phyloP scores from a whole-genome alignment of 2,329 filamentous ascomycete genomes.

The Tolypocladium capitatum region DNA sequence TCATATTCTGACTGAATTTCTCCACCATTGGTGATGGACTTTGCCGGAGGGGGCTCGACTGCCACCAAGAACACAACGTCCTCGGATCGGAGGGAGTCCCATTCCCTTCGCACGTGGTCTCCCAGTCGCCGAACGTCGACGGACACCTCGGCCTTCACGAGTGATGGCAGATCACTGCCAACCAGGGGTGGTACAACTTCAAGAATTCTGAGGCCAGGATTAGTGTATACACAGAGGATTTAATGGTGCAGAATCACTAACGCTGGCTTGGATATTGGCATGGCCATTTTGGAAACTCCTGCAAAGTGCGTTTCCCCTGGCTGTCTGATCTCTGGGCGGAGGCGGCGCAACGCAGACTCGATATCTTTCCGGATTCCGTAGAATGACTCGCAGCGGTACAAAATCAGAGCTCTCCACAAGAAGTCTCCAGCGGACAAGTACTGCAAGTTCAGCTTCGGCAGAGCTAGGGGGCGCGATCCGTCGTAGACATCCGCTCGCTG shows the following conservation, averaged over 20 bases:
- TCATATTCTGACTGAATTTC: conserved; percentile 34
- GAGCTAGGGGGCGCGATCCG: conserved; percentile 71
- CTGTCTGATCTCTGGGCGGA: conserved; percentile 55
- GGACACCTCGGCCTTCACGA: conserved; percentile 73
- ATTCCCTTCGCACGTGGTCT: conserved; percentile 66
- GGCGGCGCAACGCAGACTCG: conserved; percentile 64
- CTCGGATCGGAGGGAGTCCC: conserved; percentile 75
- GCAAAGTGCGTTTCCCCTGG: conserved; percentile 60
- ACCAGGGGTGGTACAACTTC: conserved; percentile 76
- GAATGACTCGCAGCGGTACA: conserved; percentile 84
- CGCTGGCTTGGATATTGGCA: conserved; percentile 73
- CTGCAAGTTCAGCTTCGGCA: conserved; percentile 90
- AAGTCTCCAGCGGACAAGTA: conserved; percentile 94
- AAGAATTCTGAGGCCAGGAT: conserved; percentile 41
- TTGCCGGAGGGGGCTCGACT: conserved; percentile 48
- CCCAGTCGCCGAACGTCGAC: conserved; percentile 73
- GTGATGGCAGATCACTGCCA: conserved; percentile 68
- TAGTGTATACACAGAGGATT: background rate
- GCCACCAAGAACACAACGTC: conserved; percentile 83
- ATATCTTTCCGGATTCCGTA: conserved; percentile 89
- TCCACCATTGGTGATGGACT: conserved; percentile 39
- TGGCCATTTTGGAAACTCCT: conserved; percentile 83
- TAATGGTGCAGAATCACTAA: conserved; percentile 13
- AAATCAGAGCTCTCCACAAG: conserved; percentile 81
- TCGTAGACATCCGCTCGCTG: conserved; percentile 77